These are phyloP conservation scores for Mucuna pruriens DNA, from an alignment of 306 rosid species.

Conservation along the genomic window DNA sequence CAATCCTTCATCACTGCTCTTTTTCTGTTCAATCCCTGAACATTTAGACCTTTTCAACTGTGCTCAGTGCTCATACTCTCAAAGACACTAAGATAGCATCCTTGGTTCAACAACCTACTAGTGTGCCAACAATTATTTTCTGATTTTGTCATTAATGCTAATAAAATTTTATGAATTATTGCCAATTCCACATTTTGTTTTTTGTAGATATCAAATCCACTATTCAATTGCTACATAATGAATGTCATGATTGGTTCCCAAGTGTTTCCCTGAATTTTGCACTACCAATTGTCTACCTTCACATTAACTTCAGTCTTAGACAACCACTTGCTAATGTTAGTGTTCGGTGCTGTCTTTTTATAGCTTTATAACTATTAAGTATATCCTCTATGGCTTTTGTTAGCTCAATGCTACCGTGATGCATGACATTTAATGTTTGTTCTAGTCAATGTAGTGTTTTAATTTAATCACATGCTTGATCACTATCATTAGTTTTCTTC, in stretches of 20 bases:
- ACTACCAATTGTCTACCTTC: neutral
- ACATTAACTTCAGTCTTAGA: neutral
- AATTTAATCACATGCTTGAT: neutral
- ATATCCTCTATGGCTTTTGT: neutral
- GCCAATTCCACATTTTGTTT: neutral
- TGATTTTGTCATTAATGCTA: conserved; percentile 17
- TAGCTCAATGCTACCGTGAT: neutral
- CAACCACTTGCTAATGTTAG: neutral
- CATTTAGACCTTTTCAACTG: neutral
- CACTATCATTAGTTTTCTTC: neutral
- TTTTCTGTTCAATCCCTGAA: conserved; percentile 26
- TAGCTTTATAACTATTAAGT: neutral
- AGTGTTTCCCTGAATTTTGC: conserved; percentile 7
- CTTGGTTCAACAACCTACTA: conserved; percentile 18
- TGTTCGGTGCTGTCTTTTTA: neutral
- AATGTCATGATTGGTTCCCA: conserved; percentile 25
- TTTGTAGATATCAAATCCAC: neutral
- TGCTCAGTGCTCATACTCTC: neutral
- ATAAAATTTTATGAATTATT: conserved; percentile 1
- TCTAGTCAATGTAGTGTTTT: neutral
- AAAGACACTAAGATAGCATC: neutral
- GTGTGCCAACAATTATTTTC: conserved; percentile 6
- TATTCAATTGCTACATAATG: neutral
- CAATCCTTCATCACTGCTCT: conserved; percentile 14
- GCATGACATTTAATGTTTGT: neutral